Evolutionary conservation across 306 rosid genomes (phyloP).

Genomic region (Rosa chinensis): DNA sequence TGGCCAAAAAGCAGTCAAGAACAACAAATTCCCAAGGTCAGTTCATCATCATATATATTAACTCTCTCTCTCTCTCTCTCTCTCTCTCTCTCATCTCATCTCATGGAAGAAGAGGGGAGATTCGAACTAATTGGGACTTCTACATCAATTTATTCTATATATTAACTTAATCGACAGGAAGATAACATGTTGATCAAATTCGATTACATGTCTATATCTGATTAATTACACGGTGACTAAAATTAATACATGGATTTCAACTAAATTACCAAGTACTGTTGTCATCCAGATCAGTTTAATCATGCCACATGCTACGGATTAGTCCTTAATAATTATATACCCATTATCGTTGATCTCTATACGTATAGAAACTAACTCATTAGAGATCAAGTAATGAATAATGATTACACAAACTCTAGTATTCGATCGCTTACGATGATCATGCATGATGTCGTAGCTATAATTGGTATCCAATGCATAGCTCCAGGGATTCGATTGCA

Average conservation of each 20-base stretch:
- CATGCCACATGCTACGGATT: not conserved
- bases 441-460: not conserved
- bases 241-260: not conserved
- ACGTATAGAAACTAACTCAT: not conserved
- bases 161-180: not conserved
- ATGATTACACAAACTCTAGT: not conserved
- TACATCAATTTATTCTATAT: not conserved
- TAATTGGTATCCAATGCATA: not conserved
- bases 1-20: constrained; percentile 60
- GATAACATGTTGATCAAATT: not conserved
- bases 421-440: not conserved
- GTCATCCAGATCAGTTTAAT: not conserved
- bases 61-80: not conserved
- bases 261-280: not conserved
- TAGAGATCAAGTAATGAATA: not conserved
- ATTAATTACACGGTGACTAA: not conserved
- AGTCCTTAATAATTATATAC: not conserved
- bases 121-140: not conserved
- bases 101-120: not conserved
- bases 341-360: not conserved
- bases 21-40: constrained; percentile 54
- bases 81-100: not conserved
- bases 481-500: not conserved
- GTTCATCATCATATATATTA: not conserved
- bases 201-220: not conserved